Conservation (phyloP, 768 basidiomycete genomes). For the Lactifluus hygrophoroides region DNA sequence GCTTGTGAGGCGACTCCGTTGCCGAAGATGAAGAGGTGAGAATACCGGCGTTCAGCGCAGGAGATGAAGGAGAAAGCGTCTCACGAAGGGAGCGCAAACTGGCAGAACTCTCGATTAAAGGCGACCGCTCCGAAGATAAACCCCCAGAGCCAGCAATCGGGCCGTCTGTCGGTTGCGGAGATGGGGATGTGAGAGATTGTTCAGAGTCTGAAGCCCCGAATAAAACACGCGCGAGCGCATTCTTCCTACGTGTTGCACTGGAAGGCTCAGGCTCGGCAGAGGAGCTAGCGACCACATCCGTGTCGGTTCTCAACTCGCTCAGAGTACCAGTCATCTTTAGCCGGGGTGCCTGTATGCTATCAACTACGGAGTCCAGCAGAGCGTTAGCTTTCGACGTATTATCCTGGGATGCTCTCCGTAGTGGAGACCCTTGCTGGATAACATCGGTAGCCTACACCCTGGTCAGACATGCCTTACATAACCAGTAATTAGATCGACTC, state of each 20-base stretch:
- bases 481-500: slow-evolving; percentile 12
- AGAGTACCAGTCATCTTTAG: slow-evolving; percentile 12
- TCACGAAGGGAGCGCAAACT: slow-evolving; percentile 39
- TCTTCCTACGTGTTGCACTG: slow-evolving; percentile 44
- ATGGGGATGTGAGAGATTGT: slow-evolving; percentile 26
- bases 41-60: neutral
- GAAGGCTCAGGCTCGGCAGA: slow-evolving; percentile 27
- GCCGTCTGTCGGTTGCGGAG: slow-evolving; percentile 18
- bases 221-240: slow-evolving; percentile 66
- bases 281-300: slow-evolving; percentile 27
- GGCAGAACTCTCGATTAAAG: slow-evolving; percentile 36
- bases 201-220: slow-evolving; percentile 48
- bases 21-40: neutral
- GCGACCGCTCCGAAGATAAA: slow-evolving; percentile 45
- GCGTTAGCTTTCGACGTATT: slow-evolving; percentile 54
- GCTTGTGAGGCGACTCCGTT: slow-evolving; percentile 8
- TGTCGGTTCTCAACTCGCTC: slow-evolving; percentile 3
- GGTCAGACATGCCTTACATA: neutral
- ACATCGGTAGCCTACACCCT: slow-evolving; percentile 48
- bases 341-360: slow-evolving; percentile 35
- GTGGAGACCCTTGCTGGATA: slow-evolving; percentile 36
- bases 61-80: slow-evolving; percentile 27
- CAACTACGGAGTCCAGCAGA: slow-evolving; percentile 53
- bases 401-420: slow-evolving; percentile 33
- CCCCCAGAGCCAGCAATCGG: slow-evolving; percentile 34